Base-by-base conservation (phyloP, 139 green algal genomes). In the Pseudopediastrum boryanum region DNA sequence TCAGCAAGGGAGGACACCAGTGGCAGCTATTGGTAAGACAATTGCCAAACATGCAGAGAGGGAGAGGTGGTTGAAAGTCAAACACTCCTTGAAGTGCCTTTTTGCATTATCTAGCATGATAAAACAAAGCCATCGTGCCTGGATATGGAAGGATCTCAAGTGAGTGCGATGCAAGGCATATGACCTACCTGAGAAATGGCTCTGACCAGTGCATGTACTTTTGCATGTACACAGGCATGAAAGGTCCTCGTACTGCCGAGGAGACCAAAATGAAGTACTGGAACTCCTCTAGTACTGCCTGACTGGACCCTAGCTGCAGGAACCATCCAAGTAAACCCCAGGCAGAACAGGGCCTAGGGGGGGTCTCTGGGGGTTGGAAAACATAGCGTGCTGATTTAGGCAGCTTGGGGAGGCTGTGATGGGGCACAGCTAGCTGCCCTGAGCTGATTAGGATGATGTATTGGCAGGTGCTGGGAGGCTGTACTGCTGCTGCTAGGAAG, bases 241-340 rank as follows among this genome's bases (percentile, higher is more conserved):
- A 78, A 5, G 71, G 71, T 2, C 71, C 71, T 2, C 71, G 19
- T 25, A 78, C 71, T 35, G 56, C 71, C 36, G 52, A 69, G 52
- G 13, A 59, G 16, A 68, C 21, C 33, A 78, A 52, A 16, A 78
- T 31, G 27, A 44, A 78, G 71, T 69, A 78, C n/a, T 39, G 35
- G 36, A 54, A 77, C 21, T 77, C n/a, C 36, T 77, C 52, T n/a
- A 62, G 9, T 7, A 9, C 52, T 5, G 12, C 46, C 13, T 42
- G 27, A 31, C 29, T 25, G 25, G 10, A 8, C 58, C 1, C n/a
- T 4, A 12, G 25, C 35, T 51, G 39, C 39, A 72, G 7, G 29
- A 78, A 29, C 71, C 71, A 78, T 25, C 71, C 71, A n/a, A 78
- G 50, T 7, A 70, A 59, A 33, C 71, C 71, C 71, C 71, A 78